Base-by-base conservation (phyloP, 345 rosid species). In the Lumnitzera racemosa region DNA sequence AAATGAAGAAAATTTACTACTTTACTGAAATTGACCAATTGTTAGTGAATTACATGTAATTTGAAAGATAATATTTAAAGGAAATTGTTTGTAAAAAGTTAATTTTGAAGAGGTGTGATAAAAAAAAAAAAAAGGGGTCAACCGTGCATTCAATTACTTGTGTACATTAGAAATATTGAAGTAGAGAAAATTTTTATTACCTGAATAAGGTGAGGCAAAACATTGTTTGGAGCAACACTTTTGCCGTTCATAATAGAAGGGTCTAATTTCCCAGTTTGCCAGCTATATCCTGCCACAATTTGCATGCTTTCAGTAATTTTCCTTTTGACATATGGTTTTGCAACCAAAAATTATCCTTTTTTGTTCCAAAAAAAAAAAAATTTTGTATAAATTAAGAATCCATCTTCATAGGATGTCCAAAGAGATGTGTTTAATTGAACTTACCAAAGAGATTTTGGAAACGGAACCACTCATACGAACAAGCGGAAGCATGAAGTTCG, bases 401-500 rank as follows among this genome's bases (percentile, higher is more conserved):
- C 13, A n/a, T 50, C 53, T 50, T 50, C 16, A 50, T 4, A 9
- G 20, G 5, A 13, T 50, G 20, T 13, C 53, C n/a, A 13, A 50
- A 4, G 53, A 50, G 13, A 53, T 46, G 13, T 0, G 15, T 1
- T 53, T 20, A 24, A 15, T 13, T 53, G 5, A 24, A 51, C 58
- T 55, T 64, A 84, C 98, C 96, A 69, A 89, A 87, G 56, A 89
- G 56, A 61, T 79, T 83, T n/a, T 78, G 81, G 72, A 92, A 92
- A 58, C 87, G 84, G 72, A 92, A 89, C 98, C 98, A 92, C 7
- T 73, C 79, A 16, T 92, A 89, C 7, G 98, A 89, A 61, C 96
- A 89, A 57, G 81, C 75, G 14, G 68, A 63, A 46, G 94, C 98
- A 23, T 78, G 85, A 9, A 89, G 62, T 57, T 78, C 76, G 62